Percentiles rank a stretch among this genome's conserved stretches.
phyloP scores from a whole-genome alignment of 225 moss, liverwort and hornwort species.

The Pleurozium schreberi region DNA sequence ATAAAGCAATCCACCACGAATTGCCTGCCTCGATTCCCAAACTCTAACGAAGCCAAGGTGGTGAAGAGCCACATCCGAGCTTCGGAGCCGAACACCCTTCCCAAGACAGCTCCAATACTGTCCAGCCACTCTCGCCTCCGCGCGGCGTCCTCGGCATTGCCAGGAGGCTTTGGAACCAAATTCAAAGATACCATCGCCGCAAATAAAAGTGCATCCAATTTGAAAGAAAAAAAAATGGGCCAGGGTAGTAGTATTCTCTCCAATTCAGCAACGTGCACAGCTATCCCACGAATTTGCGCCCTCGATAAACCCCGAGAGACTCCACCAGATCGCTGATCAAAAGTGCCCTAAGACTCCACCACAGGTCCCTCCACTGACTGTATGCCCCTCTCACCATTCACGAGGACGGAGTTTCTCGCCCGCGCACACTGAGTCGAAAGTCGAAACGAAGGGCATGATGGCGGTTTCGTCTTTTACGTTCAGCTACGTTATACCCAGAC shows the following conservation, averaged over 20 bases:
- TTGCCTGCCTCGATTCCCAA: background rate
- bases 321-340: background rate
- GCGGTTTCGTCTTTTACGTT: background rate
- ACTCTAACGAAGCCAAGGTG: slow-evolving; percentile 26
- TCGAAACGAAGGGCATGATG: background rate
- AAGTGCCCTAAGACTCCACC: background rate
- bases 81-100: slow-evolving; percentile 43
- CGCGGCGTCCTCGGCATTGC: slow-evolving; percentile 14
- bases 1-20: slow-evolving; percentile 38
- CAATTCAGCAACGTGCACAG: background rate
- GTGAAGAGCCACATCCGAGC: slow-evolving; percentile 70
- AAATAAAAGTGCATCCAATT: background rate
- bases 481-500: background rate
- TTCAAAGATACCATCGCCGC: slow-evolving; percentile 29
- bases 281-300: background rate
- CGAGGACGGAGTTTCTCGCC: background rate
- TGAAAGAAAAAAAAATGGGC: no score
- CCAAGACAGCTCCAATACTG: slow-evolving; percentile 29
- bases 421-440: no score
- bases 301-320: background rate
- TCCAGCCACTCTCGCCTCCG: slow-evolving; percentile 36
- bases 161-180: background rate
- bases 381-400: background rate
- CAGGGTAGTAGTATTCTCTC: background rate
- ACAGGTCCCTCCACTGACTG: background rate